Conservation (phyloP, 306 rosid species). For the Fragaria nilgerrensis region DNA sequence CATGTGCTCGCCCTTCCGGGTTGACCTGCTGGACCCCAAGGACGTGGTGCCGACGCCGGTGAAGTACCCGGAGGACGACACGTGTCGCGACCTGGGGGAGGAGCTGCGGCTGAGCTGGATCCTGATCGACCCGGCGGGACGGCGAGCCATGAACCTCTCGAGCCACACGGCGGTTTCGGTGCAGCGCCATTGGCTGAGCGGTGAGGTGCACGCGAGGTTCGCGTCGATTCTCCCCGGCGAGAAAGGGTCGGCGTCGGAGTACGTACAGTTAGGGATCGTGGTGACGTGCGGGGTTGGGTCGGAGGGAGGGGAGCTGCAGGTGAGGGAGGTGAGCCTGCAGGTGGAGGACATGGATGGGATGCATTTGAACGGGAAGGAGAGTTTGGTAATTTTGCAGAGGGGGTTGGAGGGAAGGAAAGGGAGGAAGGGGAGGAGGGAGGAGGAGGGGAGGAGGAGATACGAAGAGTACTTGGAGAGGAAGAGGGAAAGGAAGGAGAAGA, state of each 20-base stretch:
- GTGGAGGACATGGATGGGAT: conserved; percentile 76
- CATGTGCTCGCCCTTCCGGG: conserved; percentile 65
- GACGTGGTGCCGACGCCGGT: conserved; percentile 54
- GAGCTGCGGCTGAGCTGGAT: conserved; percentile 65
- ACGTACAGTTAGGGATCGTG: conserved; percentile 38
- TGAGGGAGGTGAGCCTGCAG: conserved; percentile 62
- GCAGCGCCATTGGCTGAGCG: conserved; percentile 67
- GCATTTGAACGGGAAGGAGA: conserved; percentile 56
- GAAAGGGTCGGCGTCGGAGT: conserved; percentile 54
- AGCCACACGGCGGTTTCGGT: conserved; percentile 54
- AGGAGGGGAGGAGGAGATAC: conserved; percentile 33
- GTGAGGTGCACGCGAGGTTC: conserved; percentile 60
- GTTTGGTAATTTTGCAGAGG: conserved; percentile 58
- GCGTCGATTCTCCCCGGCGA: conserved; percentile 45
- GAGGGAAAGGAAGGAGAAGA: conserved; percentile 45
- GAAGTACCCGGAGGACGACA: conserved; percentile 20
- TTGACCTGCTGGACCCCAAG: conserved; percentile 63
- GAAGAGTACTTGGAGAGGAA: conserved; percentile 40
- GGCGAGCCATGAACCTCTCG: conserved; percentile 67
- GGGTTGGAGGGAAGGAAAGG: conserved; percentile 51
- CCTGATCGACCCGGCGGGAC: conserved; percentile 42
- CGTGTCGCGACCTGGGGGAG: conserved; percentile 32
- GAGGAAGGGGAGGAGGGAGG: conserved; percentile 14
- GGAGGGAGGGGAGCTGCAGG: conserved; percentile 43
- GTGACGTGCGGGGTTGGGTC: conserved; percentile 43